Percentiles rank a stretch among this genome's conserved stretches.
phyloP scores from a whole-genome alignment of 2,329 filamentous ascomycete species.

The Nemania sp. region DNA sequence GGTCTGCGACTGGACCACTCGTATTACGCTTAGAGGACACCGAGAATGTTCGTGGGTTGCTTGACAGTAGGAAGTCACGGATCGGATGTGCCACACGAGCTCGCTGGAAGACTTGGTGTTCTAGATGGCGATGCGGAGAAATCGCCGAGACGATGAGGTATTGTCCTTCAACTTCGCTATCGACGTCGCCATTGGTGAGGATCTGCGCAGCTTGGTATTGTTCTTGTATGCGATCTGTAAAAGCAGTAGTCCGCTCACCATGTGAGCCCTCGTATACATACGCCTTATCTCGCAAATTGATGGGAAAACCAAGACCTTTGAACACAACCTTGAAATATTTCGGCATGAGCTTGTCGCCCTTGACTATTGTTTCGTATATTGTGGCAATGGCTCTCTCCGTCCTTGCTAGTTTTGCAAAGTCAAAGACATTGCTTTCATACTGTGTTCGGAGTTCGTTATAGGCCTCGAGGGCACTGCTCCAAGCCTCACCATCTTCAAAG shows the following conservation, averaged over 20 bases:
- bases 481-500: slow-evolving; percentile 92
- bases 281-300: slow-evolving; percentile 81
- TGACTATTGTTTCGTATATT: slow-evolving; percentile 86
- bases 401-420: slow-evolving; percentile 88
- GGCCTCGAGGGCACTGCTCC: slow-evolving; percentile 83
- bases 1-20: slow-evolving; percentile 69
- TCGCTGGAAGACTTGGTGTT: slow-evolving; percentile 84
- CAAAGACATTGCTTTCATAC: slow-evolving; percentile 87
- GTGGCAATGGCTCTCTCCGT: slow-evolving; percentile 89
- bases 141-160: slow-evolving; percentile 83
- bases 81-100: slow-evolving; percentile 82
- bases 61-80: slow-evolving; percentile 79
- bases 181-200: slow-evolving; percentile 66
- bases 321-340: slow-evolving; percentile 93
- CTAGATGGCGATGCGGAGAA: slow-evolving; percentile 79
- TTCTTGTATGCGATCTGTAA: slow-evolving; percentile 90
- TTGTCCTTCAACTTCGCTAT: slow-evolving; percentile 87
- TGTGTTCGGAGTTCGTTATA: slow-evolving; percentile 92
- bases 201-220: slow-evolving; percentile 87
- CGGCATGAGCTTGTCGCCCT: slow-evolving; percentile 75
- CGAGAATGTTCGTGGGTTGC: slow-evolving; percentile 78
- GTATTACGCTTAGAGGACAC: slow-evolving; percentile 74
- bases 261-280: slow-evolving; percentile 87
- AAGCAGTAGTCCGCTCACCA: slow-evolving; percentile 76
- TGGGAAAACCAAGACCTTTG: slow-evolving; percentile 85